A percentile compares a stretch with the other conserved stretches of the same genome.
phyloP scores from a whole-genome alignment of 345 rosid species.

The Citrus maxima region DNA sequence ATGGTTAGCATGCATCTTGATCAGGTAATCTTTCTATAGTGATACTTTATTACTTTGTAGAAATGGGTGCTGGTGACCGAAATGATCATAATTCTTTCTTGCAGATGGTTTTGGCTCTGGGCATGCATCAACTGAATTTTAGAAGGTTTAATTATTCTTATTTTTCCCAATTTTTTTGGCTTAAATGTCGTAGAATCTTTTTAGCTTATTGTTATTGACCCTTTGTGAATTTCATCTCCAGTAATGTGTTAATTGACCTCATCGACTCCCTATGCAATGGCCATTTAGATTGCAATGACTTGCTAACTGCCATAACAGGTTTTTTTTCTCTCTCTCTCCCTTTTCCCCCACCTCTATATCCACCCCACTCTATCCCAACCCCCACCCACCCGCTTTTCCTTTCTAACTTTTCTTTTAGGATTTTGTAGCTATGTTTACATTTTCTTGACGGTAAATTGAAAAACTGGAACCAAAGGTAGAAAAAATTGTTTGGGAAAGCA shows the following conservation, averaged over 20 bases:
- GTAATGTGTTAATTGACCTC: slow-evolving; percentile 59
- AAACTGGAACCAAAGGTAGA: background rate
- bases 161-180: background rate
- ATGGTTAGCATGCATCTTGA: slow-evolving; percentile 89
- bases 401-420: background rate
- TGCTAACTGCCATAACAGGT: slow-evolving; percentile 86
- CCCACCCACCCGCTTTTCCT: too few relatives aligned
- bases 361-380: too few relatives aligned
- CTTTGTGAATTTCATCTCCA: slow-evolving; percentile 25
- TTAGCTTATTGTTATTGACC: background rate
- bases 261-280: slow-evolving; percentile 72
- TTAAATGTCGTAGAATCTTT: slow-evolving; percentile 2
- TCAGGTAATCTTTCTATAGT: slow-evolving; percentile 47
- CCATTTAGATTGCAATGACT: slow-evolving; percentile 59
- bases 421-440: background rate
- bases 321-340: slow-evolving; percentile 10
- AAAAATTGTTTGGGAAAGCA: background rate
- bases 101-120: slow-evolving; percentile 79
- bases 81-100: slow-evolving; percentile 14
- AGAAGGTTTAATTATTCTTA: slow-evolving; percentile 53
- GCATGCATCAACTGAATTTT: slow-evolving; percentile 80
- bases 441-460: background rate
- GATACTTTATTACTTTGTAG: slow-evolving; percentile 12
- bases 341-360: background rate
- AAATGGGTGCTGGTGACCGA: slow-evolving; percentile 17